Percentiles rank a stretch among this genome's conserved stretches.
phyloP scores from a whole-genome alignment of 2,329 filamentous ascomycete genomes.

The Colletotrichum cereale region DNA sequence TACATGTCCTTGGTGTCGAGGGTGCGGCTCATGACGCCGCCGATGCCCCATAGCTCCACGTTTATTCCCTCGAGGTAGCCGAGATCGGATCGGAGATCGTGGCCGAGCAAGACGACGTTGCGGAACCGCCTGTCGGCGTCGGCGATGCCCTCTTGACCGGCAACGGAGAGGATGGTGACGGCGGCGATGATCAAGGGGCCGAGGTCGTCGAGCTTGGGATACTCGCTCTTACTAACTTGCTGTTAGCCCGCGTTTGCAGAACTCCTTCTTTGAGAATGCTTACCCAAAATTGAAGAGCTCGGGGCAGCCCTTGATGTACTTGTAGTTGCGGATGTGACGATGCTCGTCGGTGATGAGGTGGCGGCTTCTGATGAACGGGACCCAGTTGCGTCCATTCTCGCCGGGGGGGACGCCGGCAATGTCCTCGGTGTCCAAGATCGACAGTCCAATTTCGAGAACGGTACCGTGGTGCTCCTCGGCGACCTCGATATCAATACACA shows the following conservation, averaged over 20 bases:
- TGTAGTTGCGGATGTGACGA: constrained; percentile 71
- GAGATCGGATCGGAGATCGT: constrained; percentile 77
- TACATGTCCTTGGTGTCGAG: constrained; percentile 82
- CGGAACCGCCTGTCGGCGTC: constrained; percentile 15
- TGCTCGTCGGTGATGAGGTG: constrained; percentile 85
- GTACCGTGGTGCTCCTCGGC: constrained; percentile 75
- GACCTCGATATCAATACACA: constrained; percentile 86
- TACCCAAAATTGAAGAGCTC: constrained; percentile 82
- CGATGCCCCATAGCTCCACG: constrained; percentile 65
- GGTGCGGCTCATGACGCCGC: constrained; percentile 68
- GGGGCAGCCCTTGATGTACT: constrained; percentile 80
- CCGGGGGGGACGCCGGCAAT: constrained; percentile 71
- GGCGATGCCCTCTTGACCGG: not conserved
- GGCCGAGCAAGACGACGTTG: constrained; percentile 78
- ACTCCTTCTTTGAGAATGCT: constrained; percentile 41
- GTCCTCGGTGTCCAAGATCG: constrained; percentile 78
- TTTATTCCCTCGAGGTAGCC: constrained; percentile 65
- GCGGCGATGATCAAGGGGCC: constrained; percentile 51
- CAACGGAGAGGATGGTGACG: constrained; percentile 47
- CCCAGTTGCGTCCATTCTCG: constrained; percentile 74
- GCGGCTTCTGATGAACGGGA: constrained; percentile 71
- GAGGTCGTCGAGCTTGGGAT: constrained; percentile 53
- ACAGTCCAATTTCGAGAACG: constrained; percentile 89
- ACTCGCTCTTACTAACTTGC: constrained; percentile 55
- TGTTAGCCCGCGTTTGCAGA: constrained; percentile 11